These are phyloP conservation scores for Alloascoidea africana DNA, from an alignment of 805 yeast genomes.

Conservation along the genomic window DNA sequence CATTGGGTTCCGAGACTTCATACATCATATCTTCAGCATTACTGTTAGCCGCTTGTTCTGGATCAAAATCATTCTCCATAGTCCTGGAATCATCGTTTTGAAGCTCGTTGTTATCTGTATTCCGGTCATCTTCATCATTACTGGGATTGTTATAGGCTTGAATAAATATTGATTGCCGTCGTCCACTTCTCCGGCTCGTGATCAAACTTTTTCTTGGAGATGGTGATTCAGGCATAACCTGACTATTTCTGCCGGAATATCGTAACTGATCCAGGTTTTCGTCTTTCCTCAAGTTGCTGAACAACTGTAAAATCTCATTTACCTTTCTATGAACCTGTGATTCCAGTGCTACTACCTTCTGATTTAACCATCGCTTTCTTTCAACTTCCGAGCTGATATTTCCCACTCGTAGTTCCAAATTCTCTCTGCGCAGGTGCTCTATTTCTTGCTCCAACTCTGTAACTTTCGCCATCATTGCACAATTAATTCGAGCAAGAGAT, in stretches of 20 bases:
- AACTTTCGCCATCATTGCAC: constrained; percentile 24
- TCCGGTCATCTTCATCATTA: background rate
- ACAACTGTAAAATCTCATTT: background rate
- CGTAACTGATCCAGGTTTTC: background rate
- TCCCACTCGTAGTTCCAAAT: constrained; percentile 16
- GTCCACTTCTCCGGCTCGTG: background rate
- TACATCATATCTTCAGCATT: background rate
- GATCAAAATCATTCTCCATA: too few species aligned
- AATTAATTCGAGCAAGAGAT: constrained; percentile 30
- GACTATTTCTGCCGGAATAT: constrained; percentile 1
- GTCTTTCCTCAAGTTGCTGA: background rate
- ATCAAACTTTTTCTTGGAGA: background rate
- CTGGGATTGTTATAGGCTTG: background rate
- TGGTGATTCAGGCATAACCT: background rate
- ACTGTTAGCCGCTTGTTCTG: background rate
- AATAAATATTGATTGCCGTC: constrained; percentile 1
- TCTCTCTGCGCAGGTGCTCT: constrained; percentile 22
- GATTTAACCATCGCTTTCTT: background rate
- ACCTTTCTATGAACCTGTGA: background rate
- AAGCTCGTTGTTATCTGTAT: too few species aligned
- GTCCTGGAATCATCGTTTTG: too few species aligned
- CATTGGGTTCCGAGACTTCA: constrained; percentile 1
- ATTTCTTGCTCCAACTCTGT: constrained; percentile 26
- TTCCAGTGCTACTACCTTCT: background rate
- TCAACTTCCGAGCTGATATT: constrained; percentile 7